A percentile compares a stretch with the other conserved stretches of the same genome.
Evolutionary conservation across 345 rosid genomes (phyloP).

Genomic region (Salix koriyanagi): DNA sequence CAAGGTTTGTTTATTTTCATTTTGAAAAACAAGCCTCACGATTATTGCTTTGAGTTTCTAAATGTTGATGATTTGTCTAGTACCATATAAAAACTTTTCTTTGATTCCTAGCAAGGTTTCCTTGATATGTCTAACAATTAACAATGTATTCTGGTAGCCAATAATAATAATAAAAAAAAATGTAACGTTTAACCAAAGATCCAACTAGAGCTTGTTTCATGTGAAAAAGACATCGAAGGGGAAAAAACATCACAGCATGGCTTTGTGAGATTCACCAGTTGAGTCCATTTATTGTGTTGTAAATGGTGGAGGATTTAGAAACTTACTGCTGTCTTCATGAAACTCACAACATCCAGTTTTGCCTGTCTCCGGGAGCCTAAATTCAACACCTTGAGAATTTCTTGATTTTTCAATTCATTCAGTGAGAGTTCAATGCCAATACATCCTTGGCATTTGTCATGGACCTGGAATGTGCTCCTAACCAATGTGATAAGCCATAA

Average conservation of each 20-base stretch:
- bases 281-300: background rate
- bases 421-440: background rate
- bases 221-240: background rate
- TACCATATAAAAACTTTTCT: background rate
- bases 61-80: background rate
- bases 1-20: conserved; percentile 40
- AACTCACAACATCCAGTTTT: background rate
- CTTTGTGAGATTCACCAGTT: background rate
- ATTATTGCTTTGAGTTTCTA: background rate
- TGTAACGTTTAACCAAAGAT: background rate
- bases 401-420: background rate
- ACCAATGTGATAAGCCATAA: background rate
- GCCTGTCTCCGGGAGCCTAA: background rate
- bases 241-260: too few species aligned
- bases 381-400: background rate
- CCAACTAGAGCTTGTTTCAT: background rate
- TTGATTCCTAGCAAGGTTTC: background rate
- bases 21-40: background rate
- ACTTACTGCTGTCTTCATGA: background rate
- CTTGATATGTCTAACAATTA: background rate
- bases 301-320: background rate
- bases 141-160: background rate
- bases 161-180: background rate
- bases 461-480: background rate
- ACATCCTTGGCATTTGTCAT: background rate